Evolutionary conservation across 208 protist genomes (phyloP), one percentile per base, ranked within the genome.

Genomic region (Phytomonas francai): DNA sequence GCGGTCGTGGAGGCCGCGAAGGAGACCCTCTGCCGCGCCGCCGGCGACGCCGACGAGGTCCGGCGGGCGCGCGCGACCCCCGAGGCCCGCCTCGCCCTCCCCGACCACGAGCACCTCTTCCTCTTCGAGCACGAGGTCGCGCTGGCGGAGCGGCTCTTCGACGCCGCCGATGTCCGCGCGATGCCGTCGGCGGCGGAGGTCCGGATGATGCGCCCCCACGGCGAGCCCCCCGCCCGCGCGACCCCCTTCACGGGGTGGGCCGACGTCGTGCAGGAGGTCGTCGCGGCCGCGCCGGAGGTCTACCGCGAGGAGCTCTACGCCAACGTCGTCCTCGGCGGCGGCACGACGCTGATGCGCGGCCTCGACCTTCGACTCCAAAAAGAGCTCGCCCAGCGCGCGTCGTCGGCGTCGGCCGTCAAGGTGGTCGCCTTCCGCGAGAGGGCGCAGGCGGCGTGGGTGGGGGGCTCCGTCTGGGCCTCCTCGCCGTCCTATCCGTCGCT

Each of bases 281-380:
- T 88, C 31, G 67, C 71, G 22, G 62, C 51, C 16, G 72, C 80
- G 28, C 87, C 84, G 51, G 63, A 56, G 3, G 73, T 73, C 29
- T 63, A 81, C 7, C 76, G 79, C 28, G 42, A 34, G 0, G 42
- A 65, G 4, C 74, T 99, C 0, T 98, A 93, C 71, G 61, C 62
- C 4, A 97, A 93, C 67, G 87, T 99, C 42, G 86, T 99, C 19
- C 79, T 99, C 4, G 95, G 92, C 42, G 97, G 97, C 45, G 98
- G 98, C 22, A 95, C 84, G 25, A 97, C 94, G n/a, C 78, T 94
- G 64, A 65, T 97, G 32, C 64, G 66, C 12, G 80, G 84, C 28
- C 68, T 93, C 19, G 87, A 94, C 59, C 71, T 93, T 49, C 86
- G 91, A 3, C 62, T 97, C 45, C 88, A 92, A 69, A 78, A 71